Evolutionary conservation across 805 yeast species (phyloP), one percentile per base, ranked within the genome.

Genomic region (Candida sithepensis): DNA sequence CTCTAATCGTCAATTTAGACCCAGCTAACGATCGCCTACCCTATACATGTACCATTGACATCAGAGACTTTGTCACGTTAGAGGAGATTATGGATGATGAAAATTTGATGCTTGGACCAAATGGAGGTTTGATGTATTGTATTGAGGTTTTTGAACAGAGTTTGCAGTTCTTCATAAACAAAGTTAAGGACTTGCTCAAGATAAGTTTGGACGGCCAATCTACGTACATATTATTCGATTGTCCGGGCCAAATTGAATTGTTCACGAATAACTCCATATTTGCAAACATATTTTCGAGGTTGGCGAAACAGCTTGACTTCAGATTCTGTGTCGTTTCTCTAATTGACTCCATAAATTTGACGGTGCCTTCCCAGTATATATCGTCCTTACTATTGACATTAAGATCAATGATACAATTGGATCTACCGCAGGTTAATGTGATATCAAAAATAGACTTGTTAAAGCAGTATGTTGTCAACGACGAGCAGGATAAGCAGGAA

Each of bases 181-280:
- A 77, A 60, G 70, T 92, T 28, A 72, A 75, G 48, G 70, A 73
- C 28, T 69, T 90, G 12, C 78, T 85, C 4, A 63, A 70, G 33
- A 14, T 65, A 1, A 59, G 67, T 48, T 40, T 59, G 37, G 83
- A 81, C 47, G 69, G 66, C 9, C 60, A 62, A 37, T 71, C 71
- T 20, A 79, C 83, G 36, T 89, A 89, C 55, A 64, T 89, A 12
- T 71, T 89, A 3, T 87, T 89, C 67, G 97, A 89, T 65, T 88
- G 96, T 60, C 97, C 97, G 1, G 99, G 99, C 1, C 99, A 94
- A 64, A 94, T 90, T 1, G 99, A 94, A 64, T 75, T 94, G 14
- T 94, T 88, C 68, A 94, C 99, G 2, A 95, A 88, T 60, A 96
- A 88, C 58, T 77, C 83, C 1, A 82, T 96, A 0, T 69, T 95